Evolutionary conservation across 1,284 basidiomycete species (phyloP).

Genomic region (Inonotus hispidus): DNA sequence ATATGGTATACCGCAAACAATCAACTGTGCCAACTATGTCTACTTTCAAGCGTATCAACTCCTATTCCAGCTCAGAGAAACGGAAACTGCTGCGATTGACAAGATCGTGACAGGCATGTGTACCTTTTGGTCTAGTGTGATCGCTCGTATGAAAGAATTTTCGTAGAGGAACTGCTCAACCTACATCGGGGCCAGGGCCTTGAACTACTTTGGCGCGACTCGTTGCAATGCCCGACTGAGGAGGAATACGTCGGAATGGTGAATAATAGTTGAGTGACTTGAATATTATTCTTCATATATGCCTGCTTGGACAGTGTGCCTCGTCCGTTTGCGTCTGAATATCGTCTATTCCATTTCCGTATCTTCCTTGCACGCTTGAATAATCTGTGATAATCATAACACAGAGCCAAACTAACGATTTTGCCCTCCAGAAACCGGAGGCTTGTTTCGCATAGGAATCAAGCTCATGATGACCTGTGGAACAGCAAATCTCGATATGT

Average conservation of each 20-base stretch:
- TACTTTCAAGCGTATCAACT: slow-evolving; percentile 89
- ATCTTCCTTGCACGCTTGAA: not conserved
- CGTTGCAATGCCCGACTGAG: slow-evolving; percentile 88
- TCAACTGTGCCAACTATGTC: slow-evolving; percentile 97
- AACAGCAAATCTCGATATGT: slow-evolving; percentile 60
- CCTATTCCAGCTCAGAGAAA: slow-evolving; percentile 54
- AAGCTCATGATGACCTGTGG: slow-evolving; percentile 95
- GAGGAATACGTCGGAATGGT: slow-evolving; percentile 96
- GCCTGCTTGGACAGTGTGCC: not conserved
- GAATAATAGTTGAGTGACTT: slow-evolving; percentile 69
- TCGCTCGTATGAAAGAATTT: not conserved
- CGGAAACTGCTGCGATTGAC: slow-evolving; percentile 43
- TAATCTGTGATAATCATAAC: not conserved
- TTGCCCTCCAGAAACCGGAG: slow-evolving; percentile 77
- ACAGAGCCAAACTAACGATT: not conserved
- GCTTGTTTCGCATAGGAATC: slow-evolving; percentile 87
- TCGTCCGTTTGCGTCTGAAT: not conserved
- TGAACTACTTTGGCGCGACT: slow-evolving; percentile 94
- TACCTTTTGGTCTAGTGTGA: not conserved
- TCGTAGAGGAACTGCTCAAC: slow-evolving; percentile 76
- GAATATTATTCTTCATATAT: not conserved
- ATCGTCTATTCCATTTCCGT: not conserved
- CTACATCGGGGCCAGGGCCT: slow-evolving; percentile 95
- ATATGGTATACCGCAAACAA: slow-evolving; percentile 94
- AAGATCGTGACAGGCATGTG: slow-evolving; percentile 59